Percentiles rank a stretch among this genome's conserved stretches.
These are phyloP conservation scores for Rhipidocladum racemiflorum DNA, from an alignment of 176 grass and related monocot genomes.

Conservation along the genomic window DNA sequence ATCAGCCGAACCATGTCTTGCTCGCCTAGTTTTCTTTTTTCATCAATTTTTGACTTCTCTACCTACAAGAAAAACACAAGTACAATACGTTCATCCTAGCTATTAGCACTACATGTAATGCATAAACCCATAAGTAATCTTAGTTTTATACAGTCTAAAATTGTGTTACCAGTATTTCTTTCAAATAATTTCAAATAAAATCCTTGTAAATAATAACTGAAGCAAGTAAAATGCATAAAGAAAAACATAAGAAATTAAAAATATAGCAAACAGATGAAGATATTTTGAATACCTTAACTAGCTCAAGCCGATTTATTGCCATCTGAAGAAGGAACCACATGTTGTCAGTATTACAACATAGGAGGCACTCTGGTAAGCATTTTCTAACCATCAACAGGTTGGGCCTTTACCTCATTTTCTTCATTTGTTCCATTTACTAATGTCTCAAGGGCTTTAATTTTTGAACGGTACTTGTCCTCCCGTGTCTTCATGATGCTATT, in stretches of 20 bases:
- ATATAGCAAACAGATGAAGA: background rate
- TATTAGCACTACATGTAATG: background rate
- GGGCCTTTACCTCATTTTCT: slow-evolving; percentile 74
- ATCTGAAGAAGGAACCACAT: slow-evolving; percentile 58
- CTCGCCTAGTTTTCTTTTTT: slow-evolving; percentile 64
- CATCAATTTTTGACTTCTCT: slow-evolving; percentile 81
- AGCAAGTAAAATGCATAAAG: slow-evolving; percentile 9
- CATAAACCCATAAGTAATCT: slow-evolving; percentile 17
- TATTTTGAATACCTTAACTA: slow-evolving; percentile 62
- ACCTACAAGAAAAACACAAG: slow-evolving; percentile 48
- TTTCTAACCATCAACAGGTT: slow-evolving; percentile 13
- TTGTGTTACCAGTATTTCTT: background rate
- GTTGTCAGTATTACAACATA: slow-evolving; percentile 32
- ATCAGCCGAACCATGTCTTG: slow-evolving; percentile 54
- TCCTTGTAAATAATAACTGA: background rate
- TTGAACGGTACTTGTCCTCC: slow-evolving; percentile 86
- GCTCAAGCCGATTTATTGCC: slow-evolving; percentile 62
- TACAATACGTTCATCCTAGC: background rate
- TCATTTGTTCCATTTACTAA: slow-evolving; percentile 93
- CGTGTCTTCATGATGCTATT: slow-evolving; percentile 71
- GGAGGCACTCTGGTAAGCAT: background rate
- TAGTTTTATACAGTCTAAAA: slow-evolving; percentile 14
- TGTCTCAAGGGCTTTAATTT: slow-evolving; percentile 82
- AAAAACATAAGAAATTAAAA: slow-evolving; percentile 23
- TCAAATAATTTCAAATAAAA: slow-evolving; percentile 1